These are phyloP conservation scores for Carnegiea gigantea DNA, from an alignment of 179 eudicot genomes.

Conservation along the genomic window DNA sequence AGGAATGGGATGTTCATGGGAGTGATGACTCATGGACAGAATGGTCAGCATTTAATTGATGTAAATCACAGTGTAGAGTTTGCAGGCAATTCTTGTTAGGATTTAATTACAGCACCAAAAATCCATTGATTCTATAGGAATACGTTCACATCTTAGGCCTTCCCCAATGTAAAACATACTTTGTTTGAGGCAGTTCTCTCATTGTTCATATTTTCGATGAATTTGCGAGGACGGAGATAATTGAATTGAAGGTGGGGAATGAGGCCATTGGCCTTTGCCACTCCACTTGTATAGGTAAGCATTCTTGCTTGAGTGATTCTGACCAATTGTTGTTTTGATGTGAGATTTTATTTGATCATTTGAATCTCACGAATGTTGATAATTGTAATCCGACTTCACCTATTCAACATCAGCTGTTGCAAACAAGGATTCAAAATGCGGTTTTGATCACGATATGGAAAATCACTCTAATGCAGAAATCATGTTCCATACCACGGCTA, in stretches of 20 bases:
- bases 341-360: constrained; percentile 2
- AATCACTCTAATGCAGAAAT: no score
- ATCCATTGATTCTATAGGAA: constrained; percentile 34
- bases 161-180: constrained; percentile 11
- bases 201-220: not conserved
- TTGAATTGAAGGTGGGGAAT: constrained; percentile 13
- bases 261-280: constrained; percentile 11
- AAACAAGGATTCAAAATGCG: not conserved
- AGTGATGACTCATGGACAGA: constrained; percentile 25
- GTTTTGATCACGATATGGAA: no score
- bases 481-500: no score
- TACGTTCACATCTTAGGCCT: constrained; percentile 12
- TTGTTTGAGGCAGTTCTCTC: constrained; percentile 5
- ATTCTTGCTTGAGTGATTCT: constrained; percentile 10
- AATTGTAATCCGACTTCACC: constrained; percentile 16
- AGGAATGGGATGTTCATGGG: constrained; percentile 35
- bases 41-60: constrained; percentile 35
- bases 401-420: not conserved
- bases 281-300: constrained; percentile 22
- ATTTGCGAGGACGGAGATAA: constrained; percentile 19
- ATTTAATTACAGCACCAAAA: constrained; percentile 7
- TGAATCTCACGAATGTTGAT: constrained; percentile 2
- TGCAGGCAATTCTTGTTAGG: constrained; percentile 40
- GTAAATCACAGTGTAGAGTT: constrained; percentile 39
- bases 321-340: not conserved